These are phyloP conservation scores for Areca catechu DNA, from an alignment of 176 grass and related monocot genomes.

Conservation along the genomic window DNA sequence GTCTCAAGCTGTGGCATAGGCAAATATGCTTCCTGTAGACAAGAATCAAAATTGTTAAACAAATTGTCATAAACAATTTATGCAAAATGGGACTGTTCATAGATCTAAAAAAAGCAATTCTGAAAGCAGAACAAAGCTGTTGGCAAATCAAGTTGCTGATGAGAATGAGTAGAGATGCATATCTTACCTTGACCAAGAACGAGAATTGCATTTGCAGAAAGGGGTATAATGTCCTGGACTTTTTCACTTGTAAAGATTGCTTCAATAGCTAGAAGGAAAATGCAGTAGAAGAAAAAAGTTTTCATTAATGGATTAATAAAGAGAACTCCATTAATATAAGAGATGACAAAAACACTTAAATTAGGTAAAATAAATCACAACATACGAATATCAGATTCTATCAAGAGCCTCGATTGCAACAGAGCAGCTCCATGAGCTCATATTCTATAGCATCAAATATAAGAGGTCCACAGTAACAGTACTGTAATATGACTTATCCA, in stretches of 20 bases:
- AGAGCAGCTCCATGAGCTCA: too few relatives aligned
- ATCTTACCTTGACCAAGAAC: slow-evolving; percentile 92
- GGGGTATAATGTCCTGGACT: slow-evolving; percentile 68
- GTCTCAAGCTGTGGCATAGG: slow-evolving; percentile 30
- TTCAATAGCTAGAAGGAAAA: slow-evolving; percentile 58
- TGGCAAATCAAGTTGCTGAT: neutral
- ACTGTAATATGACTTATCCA: too few relatives aligned
- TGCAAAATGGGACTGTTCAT: slow-evolving; percentile 1
- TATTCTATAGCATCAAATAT: too few relatives aligned
- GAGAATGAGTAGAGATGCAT: neutral
- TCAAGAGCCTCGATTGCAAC: too few relatives aligned
- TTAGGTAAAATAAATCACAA: too few relatives aligned
- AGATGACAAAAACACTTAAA: neutral
- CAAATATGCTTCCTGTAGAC: slow-evolving; percentile 38
- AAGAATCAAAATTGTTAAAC: slow-evolving; percentile 6
- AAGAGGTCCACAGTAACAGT: too few relatives aligned
- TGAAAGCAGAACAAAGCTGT: neutral
- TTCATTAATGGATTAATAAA: slow-evolving; percentile 1
- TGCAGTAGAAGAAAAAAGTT: slow-evolving; percentile 8
- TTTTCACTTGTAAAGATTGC: slow-evolving; percentile 77
- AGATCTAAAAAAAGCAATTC: neutral
- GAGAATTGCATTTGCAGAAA: slow-evolving; percentile 58
- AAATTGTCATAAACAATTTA: neutral
- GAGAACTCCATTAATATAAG: slow-evolving; percentile 8
- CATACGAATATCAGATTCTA: too few relatives aligned